Base-by-base conservation (phyloP, 352 stramenopile genomes). In the Globisporangium echinulatum region DNA sequence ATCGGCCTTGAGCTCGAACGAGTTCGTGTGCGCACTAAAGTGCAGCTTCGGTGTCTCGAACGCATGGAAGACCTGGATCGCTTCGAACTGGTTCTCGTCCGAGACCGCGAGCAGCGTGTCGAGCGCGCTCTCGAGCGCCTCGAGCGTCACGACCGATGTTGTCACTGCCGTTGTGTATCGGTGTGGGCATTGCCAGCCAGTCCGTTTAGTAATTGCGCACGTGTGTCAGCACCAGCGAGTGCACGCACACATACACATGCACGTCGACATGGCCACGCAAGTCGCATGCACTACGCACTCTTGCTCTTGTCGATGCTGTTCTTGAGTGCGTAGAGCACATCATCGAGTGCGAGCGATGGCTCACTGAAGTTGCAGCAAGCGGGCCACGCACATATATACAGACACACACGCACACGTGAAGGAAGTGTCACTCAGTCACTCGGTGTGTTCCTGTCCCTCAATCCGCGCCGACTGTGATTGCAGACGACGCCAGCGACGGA, bases 291-390 rank as follows among this genome's bases (percentile, higher is more conserved):
- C 25, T 33, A 68, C 85, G 39, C 58, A 94, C 85, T 87, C 59
- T 93, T 94, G 75, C 75, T 92, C 49, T 80, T 82, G 72, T 93
- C 85, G 62, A 94, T 93, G 62, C 81, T 94, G 70, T 94, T 94
- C 75, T 94, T 94, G 66, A 94, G 74, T 17, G 85, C 85, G 66
- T 86, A 93, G 52, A 94, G 66, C 19, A 94, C 81, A 68, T 93
- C 80, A 9, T 92, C 83, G 15, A 94, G 75, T 57, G 86, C 68
- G n/a, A 93, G 56, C 7, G 77, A 87, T 5, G 81, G 58, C 56
- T 94, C 80, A 68, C 83, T 93, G 50, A 36, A 2, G 25, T 33
- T 33, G 25, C 25, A 33, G 25, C 25, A 3, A 33, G 25, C 1
- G 25, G 3, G 25, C 25, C 25, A 33, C 25, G 25, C 25, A 33